Evolutionary conservation across 805 yeast genomes (phyloP), one percentile per base, ranked within the genome.

Genomic region (Schwanniomyces vanrijiae): DNA sequence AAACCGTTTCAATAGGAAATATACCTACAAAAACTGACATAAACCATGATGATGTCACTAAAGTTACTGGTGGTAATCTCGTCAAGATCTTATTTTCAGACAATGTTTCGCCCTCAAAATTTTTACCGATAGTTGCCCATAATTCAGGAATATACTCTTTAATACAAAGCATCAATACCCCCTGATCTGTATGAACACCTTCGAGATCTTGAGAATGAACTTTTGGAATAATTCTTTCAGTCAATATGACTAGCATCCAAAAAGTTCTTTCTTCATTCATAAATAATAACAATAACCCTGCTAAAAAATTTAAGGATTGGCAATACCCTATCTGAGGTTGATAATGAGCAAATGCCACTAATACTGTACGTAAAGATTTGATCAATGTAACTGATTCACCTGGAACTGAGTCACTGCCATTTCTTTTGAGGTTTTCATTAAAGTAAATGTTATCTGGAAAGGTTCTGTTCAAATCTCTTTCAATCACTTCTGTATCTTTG

Each of bases 1-100:
- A 70, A 7, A 90, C 86, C 0, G 95, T 81, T 60, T 94, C 98
- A 19, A 90, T 82, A 0, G 99, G 99, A 21, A 94, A 66, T 0
- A 86, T 82, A 0, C 96, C 96, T 29, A 94, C 90, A 66, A 88
- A 94, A n/a, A 89, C 80, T 57, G 97, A 88, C 98, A 94, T 92
- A 61, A 94, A 94, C 99, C 99, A 94, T 45, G 96, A 84, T 0
- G 97, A 92, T 0, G 98, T 94, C 55, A 96, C 94, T 40, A 94
- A 75, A 1, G 97, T 88, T 3, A 94, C 79, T 1, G 97, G 96
- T 1, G 99, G 98, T 38, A 91, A 68, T 54, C 86, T 84, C 13
- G 81, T 76, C 26, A 92, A 74, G 50, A 88, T 83, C 58, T 78
- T 75, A 56, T 66, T 75, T 28, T 67, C 75, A 44, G 65, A 69